phyloP scores from a whole-genome alignment of 306 rosid genomes.

The Morella rubra region DNA sequence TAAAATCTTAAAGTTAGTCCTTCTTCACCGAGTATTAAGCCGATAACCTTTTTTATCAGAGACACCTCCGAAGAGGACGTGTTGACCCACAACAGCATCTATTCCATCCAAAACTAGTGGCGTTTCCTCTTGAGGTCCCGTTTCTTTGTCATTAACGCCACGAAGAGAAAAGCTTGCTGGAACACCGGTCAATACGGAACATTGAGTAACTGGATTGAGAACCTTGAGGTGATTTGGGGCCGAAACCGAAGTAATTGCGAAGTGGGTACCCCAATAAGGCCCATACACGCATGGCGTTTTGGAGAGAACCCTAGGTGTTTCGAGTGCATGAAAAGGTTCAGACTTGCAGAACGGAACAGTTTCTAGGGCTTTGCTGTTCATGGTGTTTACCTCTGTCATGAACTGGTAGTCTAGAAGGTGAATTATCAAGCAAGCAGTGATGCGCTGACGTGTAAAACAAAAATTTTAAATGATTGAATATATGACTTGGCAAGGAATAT shows the following conservation, averaged over 20 bases:
- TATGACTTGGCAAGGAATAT: too few species aligned
- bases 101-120: conserved; percentile 64
- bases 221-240: conserved; percentile 8
- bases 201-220: neutral
- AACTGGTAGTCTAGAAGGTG: neutral
- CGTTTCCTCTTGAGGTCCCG: conserved; percentile 5
- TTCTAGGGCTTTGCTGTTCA: conserved; percentile 9
- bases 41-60: too few species aligned
- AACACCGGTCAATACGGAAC: neutral
- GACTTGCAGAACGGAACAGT: conserved; percentile 20
- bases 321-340: conserved; percentile 6
- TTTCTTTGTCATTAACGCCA: neutral
- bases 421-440: too few species aligned
- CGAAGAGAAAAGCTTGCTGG: neutral
- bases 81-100: conserved; percentile 77
- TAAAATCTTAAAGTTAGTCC: too few species aligned
- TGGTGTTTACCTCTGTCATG: neutral
- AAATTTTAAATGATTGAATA: too few species aligned
- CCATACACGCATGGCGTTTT: conserved; percentile 16
- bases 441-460: too few species aligned
- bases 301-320: conserved; percentile 9
- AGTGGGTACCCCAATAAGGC: conserved; percentile 18
- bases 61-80: conserved; percentile 57
- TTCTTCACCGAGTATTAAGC: too few species aligned
- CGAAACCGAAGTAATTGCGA: conserved; percentile 9